Evolutionary conservation across 495 filamentous ascomycete species (phyloP).

Genomic region (Aspergillus bridgeri): DNA sequence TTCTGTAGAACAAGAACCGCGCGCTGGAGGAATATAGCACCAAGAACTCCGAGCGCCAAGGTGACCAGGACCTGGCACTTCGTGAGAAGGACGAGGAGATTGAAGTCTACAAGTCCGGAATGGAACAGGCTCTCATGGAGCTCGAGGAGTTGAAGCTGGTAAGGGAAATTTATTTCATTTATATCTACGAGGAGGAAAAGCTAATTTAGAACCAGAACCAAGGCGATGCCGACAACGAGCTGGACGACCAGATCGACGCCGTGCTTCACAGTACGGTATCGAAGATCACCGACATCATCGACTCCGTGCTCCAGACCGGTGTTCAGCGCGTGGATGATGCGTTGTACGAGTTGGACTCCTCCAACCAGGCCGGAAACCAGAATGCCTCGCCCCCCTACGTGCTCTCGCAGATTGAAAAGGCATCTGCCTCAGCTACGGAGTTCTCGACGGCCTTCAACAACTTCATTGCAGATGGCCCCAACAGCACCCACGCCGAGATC

Average conservation of each 20-base stretch:
- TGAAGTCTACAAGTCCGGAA: conserved; percentile 92
- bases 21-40: conserved; percentile 79
- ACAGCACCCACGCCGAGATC: conserved; percentile 83
- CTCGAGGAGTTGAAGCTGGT: conserved; percentile 75
- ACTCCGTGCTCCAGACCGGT: conserved; percentile 90
- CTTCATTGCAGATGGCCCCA: conserved; percentile 94
- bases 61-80: conserved; percentile 77
- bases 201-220: conserved; percentile 42
- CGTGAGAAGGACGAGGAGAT: conserved; percentile 96
- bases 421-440: conserved; percentile 87
- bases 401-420: conserved; percentile 94
- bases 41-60: conserved; percentile 73
- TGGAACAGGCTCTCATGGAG: conserved; percentile 91
- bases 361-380: conserved; percentile 98
- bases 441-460: conserved; percentile 98
- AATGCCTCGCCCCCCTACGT: conserved; percentile 96
- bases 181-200: not conserved
- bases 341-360: conserved; percentile 92
- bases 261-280: conserved; percentile 78
- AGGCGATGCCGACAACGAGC: conserved; percentile 72
- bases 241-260: conserved; percentile 89
- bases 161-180: not conserved
- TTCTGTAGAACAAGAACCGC: conserved; percentile 66
- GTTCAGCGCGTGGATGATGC: conserved; percentile 95
- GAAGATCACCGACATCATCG: conserved; percentile 97